phyloP scores from a whole-genome alignment of 163 green algal genomes.

The Trebouxia gelatinosa region DNA sequence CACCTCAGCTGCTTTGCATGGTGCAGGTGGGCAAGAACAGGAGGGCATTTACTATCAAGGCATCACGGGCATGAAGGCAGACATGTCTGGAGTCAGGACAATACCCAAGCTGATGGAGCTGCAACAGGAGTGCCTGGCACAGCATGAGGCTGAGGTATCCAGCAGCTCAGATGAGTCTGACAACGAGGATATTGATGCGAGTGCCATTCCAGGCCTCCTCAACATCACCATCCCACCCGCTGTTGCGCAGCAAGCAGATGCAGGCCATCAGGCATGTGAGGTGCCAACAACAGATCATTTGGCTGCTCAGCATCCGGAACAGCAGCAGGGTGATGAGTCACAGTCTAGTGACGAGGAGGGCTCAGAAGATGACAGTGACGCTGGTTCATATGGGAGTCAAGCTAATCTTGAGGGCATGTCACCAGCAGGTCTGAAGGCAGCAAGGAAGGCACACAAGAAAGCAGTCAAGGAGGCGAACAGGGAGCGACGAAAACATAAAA shows the following conservation, averaged over 20 bases:
- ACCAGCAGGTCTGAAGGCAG: no score
- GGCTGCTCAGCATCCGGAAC: not conserved
- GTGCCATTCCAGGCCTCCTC: not conserved
- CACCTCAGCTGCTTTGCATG: constrained; percentile 15
- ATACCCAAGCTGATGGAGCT: constrained; percentile 36
- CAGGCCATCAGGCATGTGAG: no score
- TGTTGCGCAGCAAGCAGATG: no score
- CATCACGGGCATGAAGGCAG: constrained; percentile 72
- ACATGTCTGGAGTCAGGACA: constrained; percentile 62
- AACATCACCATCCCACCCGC: no score
- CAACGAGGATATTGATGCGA: not conserved
- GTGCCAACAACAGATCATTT: no score
- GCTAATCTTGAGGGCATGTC: no score
- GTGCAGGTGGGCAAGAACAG: constrained; percentile 34
- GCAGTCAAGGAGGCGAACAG: constrained; percentile 82
- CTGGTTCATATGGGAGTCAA: no score
- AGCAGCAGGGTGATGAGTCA: not conserved
- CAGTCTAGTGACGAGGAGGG: not conserved
- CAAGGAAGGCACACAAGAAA: constrained; percentile 82
- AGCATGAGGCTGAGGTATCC: not conserved
- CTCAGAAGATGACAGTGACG: not conserved
- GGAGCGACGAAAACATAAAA: constrained; percentile 83
- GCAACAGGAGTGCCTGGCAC: constrained; percentile 31
- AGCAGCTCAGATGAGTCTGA: constrained; percentile 14
- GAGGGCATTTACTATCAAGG: constrained; percentile 93